Evolutionary conservation across 495 filamentous ascomycete species (phyloP).

Genomic region (Xylaria scruposa): DNA sequence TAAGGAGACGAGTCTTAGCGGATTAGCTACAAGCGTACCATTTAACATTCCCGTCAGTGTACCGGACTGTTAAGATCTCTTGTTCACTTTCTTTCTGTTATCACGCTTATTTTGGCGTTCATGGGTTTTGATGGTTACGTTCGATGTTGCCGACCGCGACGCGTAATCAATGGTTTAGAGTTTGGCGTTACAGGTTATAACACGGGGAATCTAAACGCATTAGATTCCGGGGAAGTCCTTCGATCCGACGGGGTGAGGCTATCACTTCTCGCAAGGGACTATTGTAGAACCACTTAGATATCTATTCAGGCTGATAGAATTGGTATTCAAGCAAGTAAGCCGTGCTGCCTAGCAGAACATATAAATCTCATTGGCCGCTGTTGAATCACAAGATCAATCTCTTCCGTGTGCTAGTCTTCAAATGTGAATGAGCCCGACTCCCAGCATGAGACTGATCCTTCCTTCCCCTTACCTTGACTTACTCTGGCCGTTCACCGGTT

Average conservation of each 20-base stretch:
- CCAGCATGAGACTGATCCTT: neutral
- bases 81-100: neutral
- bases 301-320: slow-evolving; percentile 1
- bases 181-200: slow-evolving; percentile 14
- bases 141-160: neutral
- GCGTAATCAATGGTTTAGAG: neutral
- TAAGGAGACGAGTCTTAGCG: slow-evolving; percentile 48
- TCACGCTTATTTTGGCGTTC: neutral
- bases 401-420: neutral
- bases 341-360: neutral
- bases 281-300: neutral
- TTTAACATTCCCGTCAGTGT: slow-evolving; percentile 46
- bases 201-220: neutral
- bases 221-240: neutral
- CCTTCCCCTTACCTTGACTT: neutral
- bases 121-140: neutral
- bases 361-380: neutral
- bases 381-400: neutral
- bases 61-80: slow-evolving; percentile 39
- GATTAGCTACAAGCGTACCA: slow-evolving; percentile 44
- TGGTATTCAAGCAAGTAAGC: neutral
- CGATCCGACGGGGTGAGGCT: neutral
- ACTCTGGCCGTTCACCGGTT: neutral
- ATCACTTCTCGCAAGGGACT: neutral
- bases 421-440: neutral